These are phyloP conservation scores for Dendrobium nobile DNA, from an alignment of 106 monocot genomes.

Conservation along the genomic window DNA sequence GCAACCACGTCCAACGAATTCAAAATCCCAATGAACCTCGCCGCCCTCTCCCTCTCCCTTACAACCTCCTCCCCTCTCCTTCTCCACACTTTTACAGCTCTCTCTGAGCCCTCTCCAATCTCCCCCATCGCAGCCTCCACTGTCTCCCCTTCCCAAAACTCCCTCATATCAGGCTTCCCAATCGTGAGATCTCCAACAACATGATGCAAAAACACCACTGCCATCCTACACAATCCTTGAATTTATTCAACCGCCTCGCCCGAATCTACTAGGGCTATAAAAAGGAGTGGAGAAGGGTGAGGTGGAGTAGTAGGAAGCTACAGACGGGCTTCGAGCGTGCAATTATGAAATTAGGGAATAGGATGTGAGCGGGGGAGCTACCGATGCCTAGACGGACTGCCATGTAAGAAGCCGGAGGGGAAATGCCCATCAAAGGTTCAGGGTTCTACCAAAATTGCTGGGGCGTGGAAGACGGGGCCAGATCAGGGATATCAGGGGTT, in stretches of 20 bases:
- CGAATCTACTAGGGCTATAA: conserved; percentile 21
- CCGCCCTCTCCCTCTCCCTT: conserved; percentile 13
- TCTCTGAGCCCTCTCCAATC: conserved; percentile 44
- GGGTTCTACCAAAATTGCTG: background rate
- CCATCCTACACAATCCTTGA: conserved; percentile 10
- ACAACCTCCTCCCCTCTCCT: conserved; percentile 1
- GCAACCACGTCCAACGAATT: conserved; percentile 42
- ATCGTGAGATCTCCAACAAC: conserved; percentile 65
- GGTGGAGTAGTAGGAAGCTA: conserved; percentile 44
- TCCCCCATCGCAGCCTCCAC: conserved; percentile 49
- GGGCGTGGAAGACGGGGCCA: background rate
- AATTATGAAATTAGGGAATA: conserved; percentile 4
- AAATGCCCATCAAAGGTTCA: conserved; percentile 26
- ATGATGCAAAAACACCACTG: conserved; percentile 50
- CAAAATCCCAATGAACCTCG: conserved; percentile 45
- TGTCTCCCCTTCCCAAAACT: conserved; percentile 47
- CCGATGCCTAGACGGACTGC: conserved; percentile 9
- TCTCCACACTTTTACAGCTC: conserved; percentile 49
- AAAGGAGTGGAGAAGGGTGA: conserved; percentile 51
- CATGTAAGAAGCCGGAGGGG: conserved; percentile 1
- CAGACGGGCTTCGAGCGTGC: conserved; percentile 30
- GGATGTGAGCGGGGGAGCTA: background rate
- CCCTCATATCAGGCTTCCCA: conserved; percentile 53
- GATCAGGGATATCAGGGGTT: background rate
- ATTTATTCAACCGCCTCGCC: background rate